Percentiles rank a stretch among this genome's conserved stretches.
phyloP scores from a whole-genome alignment of 371 early-diverging fungal genomes.

The Apophysomyces sp. region DNA sequence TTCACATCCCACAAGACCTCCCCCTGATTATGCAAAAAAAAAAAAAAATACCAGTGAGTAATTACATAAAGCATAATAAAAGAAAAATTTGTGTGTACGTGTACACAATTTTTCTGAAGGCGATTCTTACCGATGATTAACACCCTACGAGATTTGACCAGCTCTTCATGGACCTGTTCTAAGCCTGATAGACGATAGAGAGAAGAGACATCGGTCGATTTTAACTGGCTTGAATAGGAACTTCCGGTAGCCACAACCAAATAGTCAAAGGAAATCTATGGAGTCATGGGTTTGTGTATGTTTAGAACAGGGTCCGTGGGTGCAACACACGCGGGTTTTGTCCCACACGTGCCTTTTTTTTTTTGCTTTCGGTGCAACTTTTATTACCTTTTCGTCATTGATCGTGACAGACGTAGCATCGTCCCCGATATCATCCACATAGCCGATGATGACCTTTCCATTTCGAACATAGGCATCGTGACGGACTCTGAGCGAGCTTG shows the following conservation, averaged over 20 bases:
- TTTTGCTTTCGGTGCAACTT: neutral
- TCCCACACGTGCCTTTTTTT: neutral
- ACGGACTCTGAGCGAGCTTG: conserved; percentile 30
- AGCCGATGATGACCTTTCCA: conserved; percentile 45
- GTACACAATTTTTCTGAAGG: neutral
- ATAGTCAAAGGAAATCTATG: conserved; percentile 65
- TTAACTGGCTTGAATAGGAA: conserved; percentile 51
- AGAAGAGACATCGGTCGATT: conserved; percentile 43
- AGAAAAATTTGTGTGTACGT: neutral
- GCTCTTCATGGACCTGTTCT: conserved; percentile 38
- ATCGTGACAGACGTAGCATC: conserved; percentile 28
- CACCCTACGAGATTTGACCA: conserved; percentile 52
- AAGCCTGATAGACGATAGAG: conserved; percentile 32
- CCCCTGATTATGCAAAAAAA: conserved; percentile 46
- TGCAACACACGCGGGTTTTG: neutral
- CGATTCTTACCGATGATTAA: conserved; percentile 46
- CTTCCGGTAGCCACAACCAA: conserved; percentile 72
- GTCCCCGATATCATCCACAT: conserved; percentile 29
- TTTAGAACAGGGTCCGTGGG: conserved; percentile 1
- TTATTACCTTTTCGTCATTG: conserved; percentile 26
- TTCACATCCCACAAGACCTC: conserved; percentile 69
- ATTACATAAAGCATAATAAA: no score
- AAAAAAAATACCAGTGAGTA: neutral
- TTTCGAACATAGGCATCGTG: conserved; percentile 43
- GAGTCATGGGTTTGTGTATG: conserved; percentile 1